Evolutionary conservation across 768 basidiomycete genomes (phyloP).

Genomic region (Mycena sanguinolenta): DNA sequence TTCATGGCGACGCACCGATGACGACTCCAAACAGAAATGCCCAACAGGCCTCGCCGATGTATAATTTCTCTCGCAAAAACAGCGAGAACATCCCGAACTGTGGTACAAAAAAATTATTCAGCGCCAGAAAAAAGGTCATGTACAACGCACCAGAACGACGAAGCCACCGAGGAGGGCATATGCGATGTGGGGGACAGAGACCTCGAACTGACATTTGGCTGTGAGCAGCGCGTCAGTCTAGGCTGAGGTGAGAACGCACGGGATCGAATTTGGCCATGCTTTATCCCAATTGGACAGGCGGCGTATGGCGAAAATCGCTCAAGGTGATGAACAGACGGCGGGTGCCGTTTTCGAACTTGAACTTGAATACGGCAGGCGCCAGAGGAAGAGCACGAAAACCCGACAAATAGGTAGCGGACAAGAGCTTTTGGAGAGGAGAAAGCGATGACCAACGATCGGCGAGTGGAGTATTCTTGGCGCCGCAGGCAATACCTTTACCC

Average conservation of each 20-base stretch:
- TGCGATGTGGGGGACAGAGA: constrained; percentile 78
- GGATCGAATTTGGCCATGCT: constrained; percentile 29
- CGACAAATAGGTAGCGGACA: neutral
- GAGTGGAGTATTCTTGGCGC: constrained; percentile 23
- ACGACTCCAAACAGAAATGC: constrained; percentile 95
- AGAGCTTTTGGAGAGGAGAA: neutral
- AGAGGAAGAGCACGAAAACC: neutral
- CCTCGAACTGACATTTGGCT: constrained; percentile 61
- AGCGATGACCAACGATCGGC: constrained; percentile 31
- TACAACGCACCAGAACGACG: constrained; percentile 80
- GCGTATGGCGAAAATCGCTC: constrained; percentile 34
- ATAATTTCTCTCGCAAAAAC: constrained; percentile 83
- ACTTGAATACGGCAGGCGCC: neutral
- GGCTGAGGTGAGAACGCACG: constrained; percentile 21
- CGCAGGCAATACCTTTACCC: neutral
- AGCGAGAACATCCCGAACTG: constrained; percentile 97
- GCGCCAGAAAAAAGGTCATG: constrained; percentile 66
- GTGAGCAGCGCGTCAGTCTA: constrained; percentile 13
- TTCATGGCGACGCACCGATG: constrained; percentile 71
- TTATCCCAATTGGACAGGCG: neutral
- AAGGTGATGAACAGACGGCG: constrained; percentile 9
- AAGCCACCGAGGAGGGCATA: constrained; percentile 88
- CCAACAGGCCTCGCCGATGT: constrained; percentile 97
- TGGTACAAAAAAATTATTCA: neutral
- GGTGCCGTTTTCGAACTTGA: constrained; percentile 8